Percentiles rank a stretch among this genome's conserved stretches.
phyloP scores from a whole-genome alignment of 2,329 filamentous ascomycete species.

The Rhinocladiella mackenziei region DNA sequence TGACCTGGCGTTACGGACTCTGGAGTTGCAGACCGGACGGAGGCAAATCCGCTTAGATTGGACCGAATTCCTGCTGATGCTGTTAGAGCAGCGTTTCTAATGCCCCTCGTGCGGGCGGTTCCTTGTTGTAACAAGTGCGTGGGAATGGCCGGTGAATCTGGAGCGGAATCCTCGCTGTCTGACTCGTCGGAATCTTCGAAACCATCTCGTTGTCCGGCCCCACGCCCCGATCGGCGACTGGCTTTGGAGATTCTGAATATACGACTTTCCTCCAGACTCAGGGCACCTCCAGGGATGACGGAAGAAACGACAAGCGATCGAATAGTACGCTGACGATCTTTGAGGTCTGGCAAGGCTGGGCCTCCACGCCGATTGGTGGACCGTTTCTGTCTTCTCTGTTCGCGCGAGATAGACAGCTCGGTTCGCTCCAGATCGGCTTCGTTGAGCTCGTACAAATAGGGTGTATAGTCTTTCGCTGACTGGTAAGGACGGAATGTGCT shows the following conservation, averaged over 20 bases:
- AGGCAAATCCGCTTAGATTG: conserved; percentile 57
- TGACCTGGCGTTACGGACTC: conserved; percentile 61
- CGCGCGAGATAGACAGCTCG: conserved; percentile 86
- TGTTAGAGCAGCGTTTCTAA: conserved; percentile 81
- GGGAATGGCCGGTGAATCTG: conserved; percentile 74
- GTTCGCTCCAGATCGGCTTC: conserved; percentile 86
- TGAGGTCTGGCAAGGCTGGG: conserved; percentile 89
- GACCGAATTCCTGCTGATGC: conserved; percentile 82
- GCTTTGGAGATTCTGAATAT: conserved; percentile 75
- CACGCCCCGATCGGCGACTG: conserved; percentile 50
- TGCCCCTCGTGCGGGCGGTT: conserved; percentile 79
- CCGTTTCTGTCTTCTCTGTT: conserved; percentile 90
- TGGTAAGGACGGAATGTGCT: conserved; percentile 86
- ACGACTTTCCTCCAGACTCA: conserved; percentile 75
- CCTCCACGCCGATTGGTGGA: conserved; percentile 92
- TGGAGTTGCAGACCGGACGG: conserved; percentile 77
- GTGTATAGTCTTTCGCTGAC: conserved; percentile 88
- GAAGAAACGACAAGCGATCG: conserved; percentile 88
- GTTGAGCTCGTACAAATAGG: conserved; percentile 89
- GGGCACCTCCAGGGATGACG: conserved; percentile 81
- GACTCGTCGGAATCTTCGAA: conserved; percentile 82
- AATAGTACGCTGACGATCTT: conserved; percentile 88
- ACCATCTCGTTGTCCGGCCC: conserved; percentile 54
- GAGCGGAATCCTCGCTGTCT: conserved; percentile 73
- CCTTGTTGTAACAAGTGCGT: conserved; percentile 64